phyloP scores from a whole-genome alignment of 495 filamentous ascomycete species.

The Trichoderma gamsii region DNA sequence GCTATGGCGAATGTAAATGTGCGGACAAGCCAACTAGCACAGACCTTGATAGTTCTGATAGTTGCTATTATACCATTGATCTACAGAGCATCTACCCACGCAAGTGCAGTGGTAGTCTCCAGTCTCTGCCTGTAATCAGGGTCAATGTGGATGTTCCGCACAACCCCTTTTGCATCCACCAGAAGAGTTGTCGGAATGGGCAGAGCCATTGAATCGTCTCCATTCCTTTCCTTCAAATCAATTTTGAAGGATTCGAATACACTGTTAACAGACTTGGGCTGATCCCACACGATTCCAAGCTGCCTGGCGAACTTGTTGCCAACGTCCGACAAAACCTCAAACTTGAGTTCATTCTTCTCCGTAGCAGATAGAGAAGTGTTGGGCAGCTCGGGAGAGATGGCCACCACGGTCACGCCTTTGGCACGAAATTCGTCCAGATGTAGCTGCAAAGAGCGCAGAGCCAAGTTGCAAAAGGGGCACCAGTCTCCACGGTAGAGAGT shows the following conservation, averaged over 20 bases:
- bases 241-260: slow-evolving; percentile 24
- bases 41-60: neutral
- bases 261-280: slow-evolving; percentile 22
- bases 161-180: slow-evolving; percentile 28
- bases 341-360: slow-evolving; percentile 34
- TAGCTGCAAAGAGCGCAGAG: slow-evolving; percentile 26
- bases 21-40: no score
- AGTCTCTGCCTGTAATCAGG: slow-evolving; percentile 31
- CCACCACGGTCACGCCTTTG: slow-evolving; percentile 35
- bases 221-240: slow-evolving; percentile 25
- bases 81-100: slow-evolving; percentile 28
- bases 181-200: slow-evolving; percentile 33
- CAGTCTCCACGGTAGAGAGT: slow-evolving; percentile 41
- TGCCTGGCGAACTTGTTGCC: slow-evolving; percentile 31
- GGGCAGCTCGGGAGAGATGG: slow-evolving; percentile 37
- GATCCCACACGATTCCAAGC: slow-evolving; percentile 29
- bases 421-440: slow-evolving; percentile 27
- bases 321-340: slow-evolving; percentile 34
- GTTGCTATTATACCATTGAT: neutral
- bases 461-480: slow-evolving; percentile 42
- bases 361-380: slow-evolving; percentile 25
- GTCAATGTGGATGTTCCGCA: slow-evolving; percentile 30
- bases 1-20: no score
- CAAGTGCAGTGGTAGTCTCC: slow-evolving; percentile 28
- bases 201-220: slow-evolving; percentile 29